Evolutionary conservation across 2,329 filamentous ascomycete species (phyloP).

Genomic region (Aspergillus japonicus): DNA sequence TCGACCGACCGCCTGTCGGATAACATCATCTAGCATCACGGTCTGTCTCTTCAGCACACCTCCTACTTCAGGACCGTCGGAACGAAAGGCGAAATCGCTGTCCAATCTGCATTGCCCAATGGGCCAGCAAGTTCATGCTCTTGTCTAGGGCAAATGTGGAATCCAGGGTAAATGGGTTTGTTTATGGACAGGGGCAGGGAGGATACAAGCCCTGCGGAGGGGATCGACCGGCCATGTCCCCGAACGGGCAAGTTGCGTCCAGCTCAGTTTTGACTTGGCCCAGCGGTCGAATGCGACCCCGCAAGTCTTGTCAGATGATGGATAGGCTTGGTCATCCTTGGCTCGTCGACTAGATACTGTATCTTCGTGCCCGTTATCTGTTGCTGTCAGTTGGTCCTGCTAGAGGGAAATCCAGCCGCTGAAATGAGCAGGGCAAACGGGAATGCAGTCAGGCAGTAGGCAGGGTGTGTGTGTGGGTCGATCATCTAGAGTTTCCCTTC

Average conservation of each 20-base stretch:
- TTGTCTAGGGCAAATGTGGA: not conserved
- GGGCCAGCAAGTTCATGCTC: not conserved
- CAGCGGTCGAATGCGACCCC: not conserved
- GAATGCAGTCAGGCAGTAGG: not conserved
- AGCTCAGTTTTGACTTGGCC: conserved; percentile 3
- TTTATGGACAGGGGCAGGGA: not conserved
- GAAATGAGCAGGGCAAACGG: not conserved
- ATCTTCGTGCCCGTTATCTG: not conserved
- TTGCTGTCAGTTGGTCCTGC: not conserved
- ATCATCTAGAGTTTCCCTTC: not conserved
- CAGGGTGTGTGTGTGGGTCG: not conserved
- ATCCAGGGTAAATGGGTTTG: not conserved
- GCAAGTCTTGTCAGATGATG: conserved; percentile 8
- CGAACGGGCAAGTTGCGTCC: conserved; percentile 2
- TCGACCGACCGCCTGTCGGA: not conserved
- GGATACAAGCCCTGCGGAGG: not conserved
- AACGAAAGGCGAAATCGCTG: not conserved
- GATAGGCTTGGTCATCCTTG: not conserved
- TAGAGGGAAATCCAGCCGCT: too few species aligned
- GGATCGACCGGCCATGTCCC: conserved; percentile 7
- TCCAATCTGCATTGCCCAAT: not conserved
- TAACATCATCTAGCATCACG: not conserved
- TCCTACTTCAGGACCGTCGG: not conserved
- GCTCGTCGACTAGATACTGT: not conserved
- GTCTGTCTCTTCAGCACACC: not conserved